These are phyloP conservation scores for Coleophoma cylindrospora DNA, from an alignment of 2,329 filamentous ascomycete genomes.

Conservation along the genomic window DNA sequence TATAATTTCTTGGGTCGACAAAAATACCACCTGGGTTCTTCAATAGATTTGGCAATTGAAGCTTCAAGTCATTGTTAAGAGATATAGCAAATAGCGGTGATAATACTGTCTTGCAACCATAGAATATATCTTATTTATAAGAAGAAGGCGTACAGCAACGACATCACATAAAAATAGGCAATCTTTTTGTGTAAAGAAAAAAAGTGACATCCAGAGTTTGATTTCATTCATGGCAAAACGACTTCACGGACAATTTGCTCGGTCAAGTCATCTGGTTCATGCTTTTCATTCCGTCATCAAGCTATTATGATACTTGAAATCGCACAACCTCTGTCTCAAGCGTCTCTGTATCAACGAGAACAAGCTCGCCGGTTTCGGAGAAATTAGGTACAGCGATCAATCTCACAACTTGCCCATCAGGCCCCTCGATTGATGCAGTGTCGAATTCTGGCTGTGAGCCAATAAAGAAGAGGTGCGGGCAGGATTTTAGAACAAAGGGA, in stretches of 20 bases:
- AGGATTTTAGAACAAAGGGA: slow-evolving; percentile 78
- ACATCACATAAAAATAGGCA: background rate
- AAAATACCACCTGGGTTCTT: too few relatives aligned
- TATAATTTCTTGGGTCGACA: too few relatives aligned
- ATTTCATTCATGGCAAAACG: background rate
- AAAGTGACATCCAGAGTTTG: too few relatives aligned
- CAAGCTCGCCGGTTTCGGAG: slow-evolving; percentile 68
- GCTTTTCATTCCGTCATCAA: background rate
- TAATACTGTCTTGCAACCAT: too few relatives aligned
- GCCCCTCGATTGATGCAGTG: slow-evolving; percentile 63
- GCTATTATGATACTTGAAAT: slow-evolving; percentile 13
- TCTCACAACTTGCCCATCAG: slow-evolving; percentile 65
- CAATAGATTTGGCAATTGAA: too few relatives aligned
- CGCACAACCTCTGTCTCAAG: slow-evolving; percentile 45
- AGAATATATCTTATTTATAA: too few relatives aligned
- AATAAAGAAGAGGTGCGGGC: slow-evolving; percentile 87
- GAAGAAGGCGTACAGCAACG: too few relatives aligned
- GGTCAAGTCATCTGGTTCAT: background rate
- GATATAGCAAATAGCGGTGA: too few relatives aligned
- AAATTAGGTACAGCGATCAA: slow-evolving; percentile 84
- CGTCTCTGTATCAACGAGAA: slow-evolving; percentile 82
- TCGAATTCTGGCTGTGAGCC: slow-evolving; percentile 79
- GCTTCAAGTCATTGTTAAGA: too few relatives aligned
- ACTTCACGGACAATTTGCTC: too few relatives aligned
- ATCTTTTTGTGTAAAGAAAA: background rate